Evolutionary conservation across 495 filamentous ascomycete genomes (phyloP).

Genomic region (Penicillium salamii): DNA sequence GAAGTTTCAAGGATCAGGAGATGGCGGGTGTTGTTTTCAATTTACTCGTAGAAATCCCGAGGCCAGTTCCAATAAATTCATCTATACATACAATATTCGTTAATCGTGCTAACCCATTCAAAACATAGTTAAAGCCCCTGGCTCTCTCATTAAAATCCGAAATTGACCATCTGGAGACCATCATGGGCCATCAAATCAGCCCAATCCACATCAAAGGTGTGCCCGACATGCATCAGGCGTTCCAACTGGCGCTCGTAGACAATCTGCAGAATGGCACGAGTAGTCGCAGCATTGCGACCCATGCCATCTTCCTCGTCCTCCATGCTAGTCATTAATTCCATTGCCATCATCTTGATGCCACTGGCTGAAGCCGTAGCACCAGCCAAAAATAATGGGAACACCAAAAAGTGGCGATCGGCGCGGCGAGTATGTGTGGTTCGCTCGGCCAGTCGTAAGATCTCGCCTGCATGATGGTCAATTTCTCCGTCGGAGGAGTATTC

Average conservation of each 20-base stretch:
- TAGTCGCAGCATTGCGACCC: constrained; percentile 47
- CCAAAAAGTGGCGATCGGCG: constrained; percentile 44
- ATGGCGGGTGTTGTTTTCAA: no score
- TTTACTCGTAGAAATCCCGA: not conserved
- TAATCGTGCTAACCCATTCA: constrained; percentile 16
- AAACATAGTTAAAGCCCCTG: constrained; percentile 10
- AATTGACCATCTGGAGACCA: constrained; percentile 44
- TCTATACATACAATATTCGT: constrained; percentile 20
- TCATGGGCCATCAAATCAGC: constrained; percentile 40
- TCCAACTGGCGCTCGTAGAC: constrained; percentile 50
- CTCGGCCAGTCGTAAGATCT: constrained; percentile 46
- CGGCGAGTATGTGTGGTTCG: constrained; percentile 22
- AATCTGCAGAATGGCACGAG: constrained; percentile 46
- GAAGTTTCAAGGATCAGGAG: no score
- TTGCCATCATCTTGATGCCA: constrained; percentile 46
- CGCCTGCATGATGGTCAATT: constrained; percentile 39
- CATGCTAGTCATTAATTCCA: constrained; percentile 49
- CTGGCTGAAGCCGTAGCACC: constrained; percentile 43
- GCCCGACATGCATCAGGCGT: constrained; percentile 31
- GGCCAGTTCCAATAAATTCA: constrained; percentile 9
- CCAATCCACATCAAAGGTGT: constrained; percentile 45
- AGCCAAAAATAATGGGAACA: constrained; percentile 58
- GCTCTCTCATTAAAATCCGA: constrained; percentile 30
- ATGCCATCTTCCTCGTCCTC: constrained; percentile 46
- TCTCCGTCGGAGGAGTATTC: constrained; percentile 32